These are phyloP conservation scores for Paecilomyces variotii DNA, from an alignment of 2,329 filamentous ascomycete species.

Conservation along the genomic window DNA sequence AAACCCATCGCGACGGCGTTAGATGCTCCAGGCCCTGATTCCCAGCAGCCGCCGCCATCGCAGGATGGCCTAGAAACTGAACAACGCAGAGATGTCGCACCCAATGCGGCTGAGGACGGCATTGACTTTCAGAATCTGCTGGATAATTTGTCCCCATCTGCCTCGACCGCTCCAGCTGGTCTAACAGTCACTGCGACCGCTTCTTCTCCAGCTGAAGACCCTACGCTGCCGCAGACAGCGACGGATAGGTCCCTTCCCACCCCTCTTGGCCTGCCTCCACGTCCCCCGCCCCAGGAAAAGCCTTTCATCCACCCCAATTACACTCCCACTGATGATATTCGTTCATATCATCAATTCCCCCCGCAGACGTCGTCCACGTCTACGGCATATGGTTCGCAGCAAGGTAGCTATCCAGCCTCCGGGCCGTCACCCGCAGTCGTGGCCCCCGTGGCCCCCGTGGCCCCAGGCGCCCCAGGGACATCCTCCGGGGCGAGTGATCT, in stretches of 20 bases:
- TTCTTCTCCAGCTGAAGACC: slow-evolving; percentile 17
- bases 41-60: slow-evolving; percentile 11
- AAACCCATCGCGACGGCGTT: slow-evolving; percentile 21
- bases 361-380: slow-evolving; percentile 16
- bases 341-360: slow-evolving; percentile 31
- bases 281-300: slow-evolving; percentile 38
- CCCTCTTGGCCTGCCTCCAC: slow-evolving; percentile 35
- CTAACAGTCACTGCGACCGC: slow-evolving; percentile 16
- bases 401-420: slow-evolving; percentile 27
- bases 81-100: slow-evolving; percentile 12
- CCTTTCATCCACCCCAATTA: slow-evolving; percentile 32
- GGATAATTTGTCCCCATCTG: slow-evolving; percentile 38
- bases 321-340: slow-evolving; percentile 28
- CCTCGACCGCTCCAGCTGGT: slow-evolving; percentile 17
- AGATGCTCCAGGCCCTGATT: slow-evolving; percentile 17
- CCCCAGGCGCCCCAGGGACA: slow-evolving; percentile 29
- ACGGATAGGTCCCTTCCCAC: slow-evolving; percentile 24
- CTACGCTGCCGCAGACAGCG: slow-evolving; percentile 21
- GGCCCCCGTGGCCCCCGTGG: slow-evolving; percentile 18
- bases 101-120: slow-evolving; percentile 24
- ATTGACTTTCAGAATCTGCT: slow-evolving; percentile 43
- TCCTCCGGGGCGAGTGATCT: slow-evolving; percentile 25
- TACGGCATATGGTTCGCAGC: slow-evolving; percentile 20
- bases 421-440: slow-evolving; percentile 13
- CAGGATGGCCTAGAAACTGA: slow-evolving; percentile 17